Base-by-base conservation (phyloP, 306 rosid species). In the Fagus crenata region DNA sequence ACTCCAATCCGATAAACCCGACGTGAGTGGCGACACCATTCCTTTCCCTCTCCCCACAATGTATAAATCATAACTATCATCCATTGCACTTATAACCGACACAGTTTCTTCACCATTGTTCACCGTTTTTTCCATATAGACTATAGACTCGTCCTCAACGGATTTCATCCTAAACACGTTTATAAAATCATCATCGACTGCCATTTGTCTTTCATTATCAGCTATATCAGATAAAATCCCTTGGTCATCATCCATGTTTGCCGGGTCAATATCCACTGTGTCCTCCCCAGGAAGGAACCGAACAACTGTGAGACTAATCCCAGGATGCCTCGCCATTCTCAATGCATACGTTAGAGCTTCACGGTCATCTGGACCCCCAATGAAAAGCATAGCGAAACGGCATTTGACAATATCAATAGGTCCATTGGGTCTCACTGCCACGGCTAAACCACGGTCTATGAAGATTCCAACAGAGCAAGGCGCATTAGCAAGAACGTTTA, bases 261-360 rank as follows among this genome's bases (percentile, higher is more conserved):
- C 33, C 5, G 70, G 12, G 7, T 82, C 82, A 9, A 65, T 41
- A 54, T 78, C 72, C 2, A 77, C 68, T 0, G 78, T 88, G 8
- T 86, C 80, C 65, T 64, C 79, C 1, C 65, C 64, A 3, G 77
- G 73, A 53, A 79, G 49, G 17, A 89, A 81, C 43, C 92, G 63
- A 58, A 84, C 53, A 3, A 87, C 87, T 0, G 85, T 75, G 0
- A 92, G 11, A 1, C 78, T 7, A 0, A 75, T 80, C 40, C 42
- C 39, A 8, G 83, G 82, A 55, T 88, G 83, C 65, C 56, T 74
- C 2, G 88, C 79, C 89, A 92, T 86, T 74, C 90, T 85, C 88
- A 84, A 83, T n/a, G 89, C 87, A 49, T 86, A 65, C 1, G 86
- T 83, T 6, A 89, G 68, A 32, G 97, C 96, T 74, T 89, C 91